A percentile compares a stretch with the other conserved stretches of the same genome.
These are phyloP conservation scores for fission yeast (Schizosaccharomyces pombe) DNA, from an alignment of 805 yeast genomes.

Conservation along the genomic window DNA sequence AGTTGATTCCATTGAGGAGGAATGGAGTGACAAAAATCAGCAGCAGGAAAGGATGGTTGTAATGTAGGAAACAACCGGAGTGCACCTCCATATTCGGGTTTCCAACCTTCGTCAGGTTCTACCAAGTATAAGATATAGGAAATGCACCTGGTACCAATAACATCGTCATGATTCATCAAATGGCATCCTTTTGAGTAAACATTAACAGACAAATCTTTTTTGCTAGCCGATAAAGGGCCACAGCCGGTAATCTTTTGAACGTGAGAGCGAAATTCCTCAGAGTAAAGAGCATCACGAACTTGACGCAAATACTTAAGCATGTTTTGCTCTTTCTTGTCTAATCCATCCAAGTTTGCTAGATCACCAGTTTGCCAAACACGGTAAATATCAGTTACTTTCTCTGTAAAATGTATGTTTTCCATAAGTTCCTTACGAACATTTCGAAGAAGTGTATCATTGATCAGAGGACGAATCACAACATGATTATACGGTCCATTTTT, in stretches of 20 bases:
- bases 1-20: constrained; percentile 91
- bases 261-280: constrained; percentile 59
- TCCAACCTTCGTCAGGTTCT: constrained; percentile 74
- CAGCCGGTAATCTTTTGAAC: constrained; percentile 58
- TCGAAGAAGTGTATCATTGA: constrained; percentile 55
- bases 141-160: constrained; percentile 81
- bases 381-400: constrained; percentile 91
- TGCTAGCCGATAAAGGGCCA: constrained; percentile 72
- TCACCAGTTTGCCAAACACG: constrained; percentile 70
- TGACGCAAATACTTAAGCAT: constrained; percentile 54
- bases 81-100: constrained; percentile 82
- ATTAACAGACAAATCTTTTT: constrained; percentile 81
- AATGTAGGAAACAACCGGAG: constrained; percentile 66
- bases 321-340: constrained; percentile 49
- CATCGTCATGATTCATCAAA: constrained; percentile 86
- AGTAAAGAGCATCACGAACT: constrained; percentile 68
- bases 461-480: constrained; percentile 57
- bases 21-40: constrained; percentile 45
- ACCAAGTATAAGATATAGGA: constrained; percentile 83
- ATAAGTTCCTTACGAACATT: constrained; percentile 69
- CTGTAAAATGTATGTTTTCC: constrained; percentile 64
- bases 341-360: constrained; percentile 72
- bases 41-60: constrained; percentile 68
- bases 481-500: constrained; percentile 62
- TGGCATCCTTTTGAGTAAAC: constrained; percentile 86